Base-by-base conservation (phyloP, 495 filamentous ascomycete genomes). In the Trichodelitschia bisporula region DNA sequence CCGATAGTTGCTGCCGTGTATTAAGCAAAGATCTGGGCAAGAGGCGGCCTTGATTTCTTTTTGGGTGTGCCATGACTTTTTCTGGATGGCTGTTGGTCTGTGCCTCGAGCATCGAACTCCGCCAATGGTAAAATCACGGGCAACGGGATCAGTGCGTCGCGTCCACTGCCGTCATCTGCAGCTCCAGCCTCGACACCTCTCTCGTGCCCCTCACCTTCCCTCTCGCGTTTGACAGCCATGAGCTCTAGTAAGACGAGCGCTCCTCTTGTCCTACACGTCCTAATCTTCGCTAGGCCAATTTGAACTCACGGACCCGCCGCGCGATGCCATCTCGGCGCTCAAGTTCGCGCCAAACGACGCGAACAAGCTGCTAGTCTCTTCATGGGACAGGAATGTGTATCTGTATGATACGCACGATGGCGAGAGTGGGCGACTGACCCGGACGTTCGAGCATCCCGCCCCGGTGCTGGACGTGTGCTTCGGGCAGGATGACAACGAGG, bases 391-490 rank as follows among this genome's bases (percentile, higher is more conserved):
- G 50, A 62, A 77, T 49, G 68, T 89, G 15, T 90, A 91, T 50
- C 64, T 90, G 25, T 97, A 97, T 58, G 74, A 91, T 42, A 61
- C 61, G 12, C 49, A 64, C 32, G 62, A 66, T 36, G 66, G 63
- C 6, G 64, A 62, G 13, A 60, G 66, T 33, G 66, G 64, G 3
- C 45, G 37, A 10, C 61, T 89, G 14, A 44, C 80, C 15, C 56
- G 64, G 32, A 78, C 66, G 39, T 79, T 73, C 46, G 69, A 77
- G 49, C 73, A 86, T 48, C 70, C 69, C 32, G 80, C 79, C 5
- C 83, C 86, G 0, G 74, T 95, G 15, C 58, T 95, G 18, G 77
- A 89, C 47, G 75, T 82, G 19, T 93, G 83, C 54, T 97, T 80
- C 44, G 86, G 84, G 40, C 64, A 64, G 8, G 21, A 6, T 21